phyloP scores from a whole-genome alignment of 305 asterid genomes.

The Coffea humblotiana region DNA sequence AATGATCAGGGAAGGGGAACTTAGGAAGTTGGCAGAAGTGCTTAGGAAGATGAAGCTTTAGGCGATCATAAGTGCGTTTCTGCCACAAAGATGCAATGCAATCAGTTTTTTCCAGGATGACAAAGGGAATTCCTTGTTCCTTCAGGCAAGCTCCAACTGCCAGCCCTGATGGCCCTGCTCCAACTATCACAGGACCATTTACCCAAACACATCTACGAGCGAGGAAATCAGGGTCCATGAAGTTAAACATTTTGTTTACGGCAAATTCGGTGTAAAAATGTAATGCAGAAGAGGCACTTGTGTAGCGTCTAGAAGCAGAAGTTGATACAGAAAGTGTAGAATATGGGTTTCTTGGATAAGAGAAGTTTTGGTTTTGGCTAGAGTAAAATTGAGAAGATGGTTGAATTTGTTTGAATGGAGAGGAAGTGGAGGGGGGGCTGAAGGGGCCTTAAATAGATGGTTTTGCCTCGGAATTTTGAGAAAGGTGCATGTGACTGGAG shows the following conservation, averaged over 20 bases:
- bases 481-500: constrained; percentile 49
- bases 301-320: background rate
- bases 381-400: constrained; percentile 1
- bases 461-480: constrained; percentile 19
- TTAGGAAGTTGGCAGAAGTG: constrained; percentile 76
- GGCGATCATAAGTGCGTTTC: constrained; percentile 74
- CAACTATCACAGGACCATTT: constrained; percentile 83
- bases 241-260: constrained; percentile 42
- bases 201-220: constrained; percentile 81
- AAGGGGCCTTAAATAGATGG: constrained; percentile 56
- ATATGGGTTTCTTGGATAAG: background rate
- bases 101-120: constrained; percentile 66
- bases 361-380: background rate
- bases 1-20: constrained; percentile 68
- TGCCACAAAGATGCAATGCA: constrained; percentile 95
- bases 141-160: constrained; percentile 91
- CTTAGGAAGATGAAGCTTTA: constrained; percentile 86
- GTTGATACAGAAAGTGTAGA: background rate
- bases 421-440: background rate
- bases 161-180: constrained; percentile 89
- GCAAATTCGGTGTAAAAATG: background rate
- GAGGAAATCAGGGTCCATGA: constrained; percentile 46
- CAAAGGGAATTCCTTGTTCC: constrained; percentile 68
- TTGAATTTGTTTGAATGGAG: constrained; percentile 30
- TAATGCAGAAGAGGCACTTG: background rate